phyloP scores from a whole-genome alignment of 441 rosid genomes.

The Arabidopsis lyrata region DNA sequence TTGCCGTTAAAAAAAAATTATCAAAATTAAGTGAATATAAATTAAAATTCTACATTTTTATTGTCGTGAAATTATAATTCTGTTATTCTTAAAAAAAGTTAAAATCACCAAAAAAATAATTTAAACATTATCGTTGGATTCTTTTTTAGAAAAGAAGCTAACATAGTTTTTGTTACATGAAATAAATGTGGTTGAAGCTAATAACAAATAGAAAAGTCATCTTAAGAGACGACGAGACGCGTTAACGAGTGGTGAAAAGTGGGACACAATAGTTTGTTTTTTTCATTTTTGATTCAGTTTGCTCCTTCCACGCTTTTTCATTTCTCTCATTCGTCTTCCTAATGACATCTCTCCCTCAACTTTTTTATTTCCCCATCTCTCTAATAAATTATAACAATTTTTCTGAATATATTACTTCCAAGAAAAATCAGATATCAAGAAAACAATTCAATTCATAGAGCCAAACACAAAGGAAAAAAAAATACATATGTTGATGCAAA shows the following conservation, averaged over 20 bases:
- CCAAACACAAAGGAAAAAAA: background rate
- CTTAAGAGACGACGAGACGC: slow-evolving; percentile 23
- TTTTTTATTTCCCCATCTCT: slow-evolving; percentile 14
- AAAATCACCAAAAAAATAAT: background rate
- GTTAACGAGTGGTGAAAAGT: slow-evolving; percentile 39
- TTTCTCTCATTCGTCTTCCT: slow-evolving; percentile 29
- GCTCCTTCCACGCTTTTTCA: slow-evolving; percentile 45
- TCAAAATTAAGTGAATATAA: background rate
- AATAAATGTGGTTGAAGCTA: background rate
- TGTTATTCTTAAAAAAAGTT: background rate
- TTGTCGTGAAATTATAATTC: background rate
- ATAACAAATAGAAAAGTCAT: slow-evolving; percentile 1
- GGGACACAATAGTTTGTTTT: slow-evolving; percentile 17
- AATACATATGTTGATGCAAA: background rate
- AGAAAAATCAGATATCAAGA: slow-evolving; percentile 17
- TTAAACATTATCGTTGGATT: background rate
- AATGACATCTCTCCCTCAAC: slow-evolving; percentile 44
- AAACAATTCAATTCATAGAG: slow-evolving; percentile 13
- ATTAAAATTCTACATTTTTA: background rate
- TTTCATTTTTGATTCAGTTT: slow-evolving; percentile 23
- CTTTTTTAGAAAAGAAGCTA: background rate
- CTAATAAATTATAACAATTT: background rate
- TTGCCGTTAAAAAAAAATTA: too few species aligned
- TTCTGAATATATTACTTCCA: slow-evolving; percentile 23
- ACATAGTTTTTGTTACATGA: background rate